Base-by-base conservation (phyloP, 768 basidiomycete species). In the Leccinum boreale region DNA sequence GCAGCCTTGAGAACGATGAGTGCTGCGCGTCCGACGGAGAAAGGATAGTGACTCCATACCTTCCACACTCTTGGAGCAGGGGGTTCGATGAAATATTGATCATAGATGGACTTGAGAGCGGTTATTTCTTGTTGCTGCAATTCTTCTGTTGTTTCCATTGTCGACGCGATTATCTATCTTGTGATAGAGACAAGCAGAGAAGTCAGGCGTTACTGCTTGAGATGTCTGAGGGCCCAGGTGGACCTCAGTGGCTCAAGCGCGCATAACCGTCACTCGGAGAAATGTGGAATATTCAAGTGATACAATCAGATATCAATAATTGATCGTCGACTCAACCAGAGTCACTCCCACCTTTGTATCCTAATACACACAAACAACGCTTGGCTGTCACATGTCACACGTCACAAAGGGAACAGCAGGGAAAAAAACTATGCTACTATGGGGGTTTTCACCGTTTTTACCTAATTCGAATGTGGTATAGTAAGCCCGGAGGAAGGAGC, bases 61-160 rank as follows among this genome's bases (percentile, higher is more conserved):
- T 91, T 92, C 91, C 92, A 94, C 52, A 83, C 91, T 67, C 84
- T 90, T 31, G 87, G 86, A 15, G 89, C 85, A 21, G 86, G 86
- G 55, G 80, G 81, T 65, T 88, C 82, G 24, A 85, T 79, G 66
- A 90, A 92, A 66, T 92, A 85, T 60, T 87, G 82, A 63, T 79
- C 86, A 74, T 89, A 93, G 59, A 93, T 94, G 59, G 90, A 86
- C 70, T 84, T 82, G 60, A 93, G 78, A 29, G 85, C 89, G 50
- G 86, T 87, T 60, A 93, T 87, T 79, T 94, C 91, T 63, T 77
- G 73, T 58, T 79, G 77, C 70, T 81, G 82, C 68, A 80, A 78
- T 77, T 90, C 87, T 76, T 86, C 84, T 58, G 81, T 79, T 59
- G 84, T 81, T 75, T 90, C 89, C 90, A 92, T 90, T 60, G 59